These are phyloP conservation scores for Macrocybe gigantea DNA, from an alignment of 768 basidiomycete genomes.

Conservation along the genomic window DNA sequence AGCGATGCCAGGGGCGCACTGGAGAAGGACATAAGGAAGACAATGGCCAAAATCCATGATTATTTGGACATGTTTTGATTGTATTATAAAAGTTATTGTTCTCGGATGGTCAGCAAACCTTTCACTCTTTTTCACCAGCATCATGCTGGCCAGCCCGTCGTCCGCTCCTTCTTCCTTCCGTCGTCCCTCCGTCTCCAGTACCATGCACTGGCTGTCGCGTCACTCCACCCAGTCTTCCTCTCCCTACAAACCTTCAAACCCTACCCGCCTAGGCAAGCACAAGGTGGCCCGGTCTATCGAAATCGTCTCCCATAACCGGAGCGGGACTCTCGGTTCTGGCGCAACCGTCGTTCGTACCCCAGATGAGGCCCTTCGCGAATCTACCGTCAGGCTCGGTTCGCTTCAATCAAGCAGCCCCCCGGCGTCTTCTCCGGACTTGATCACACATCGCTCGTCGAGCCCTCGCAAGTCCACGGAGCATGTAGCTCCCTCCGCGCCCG, in stretches of 20 bases:
- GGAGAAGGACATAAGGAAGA: slow-evolving; percentile 42
- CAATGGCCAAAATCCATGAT: slow-evolving; percentile 33
- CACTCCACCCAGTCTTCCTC: slow-evolving; percentile 25
- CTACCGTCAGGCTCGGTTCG: slow-evolving; percentile 29
- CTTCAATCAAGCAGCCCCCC: too few relatives aligned
- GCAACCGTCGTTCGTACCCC: slow-evolving; percentile 77
- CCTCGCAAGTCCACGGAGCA: neutral
- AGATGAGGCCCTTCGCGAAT: slow-evolving; percentile 63
- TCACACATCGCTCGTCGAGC: too few relatives aligned
- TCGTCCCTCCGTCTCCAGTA: slow-evolving; percentile 34
- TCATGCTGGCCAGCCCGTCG: slow-evolving; percentile 18
- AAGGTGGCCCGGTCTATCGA: slow-evolving; percentile 37
- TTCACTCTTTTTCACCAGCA: slow-evolving; percentile 7
- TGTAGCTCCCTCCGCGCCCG: slow-evolving; percentile 23
- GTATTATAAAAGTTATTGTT: slow-evolving; percentile 10
- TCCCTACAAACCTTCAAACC: slow-evolving; percentile 27
- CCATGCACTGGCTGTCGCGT: slow-evolving; percentile 51
- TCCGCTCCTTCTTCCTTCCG: slow-evolving; percentile 18
- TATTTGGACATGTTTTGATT: slow-evolving; percentile 1
- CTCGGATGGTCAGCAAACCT: neutral
- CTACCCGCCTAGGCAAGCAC: slow-evolving; percentile 35
- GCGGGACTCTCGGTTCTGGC: slow-evolving; percentile 58
- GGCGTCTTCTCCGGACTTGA: too few relatives aligned
- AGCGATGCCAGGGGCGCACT: slow-evolving; percentile 51
- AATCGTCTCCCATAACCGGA: slow-evolving; percentile 30